phyloP scores from a whole-genome alignment of 192 early-diverging fungal species.

The Coemansia sp. region DNA sequence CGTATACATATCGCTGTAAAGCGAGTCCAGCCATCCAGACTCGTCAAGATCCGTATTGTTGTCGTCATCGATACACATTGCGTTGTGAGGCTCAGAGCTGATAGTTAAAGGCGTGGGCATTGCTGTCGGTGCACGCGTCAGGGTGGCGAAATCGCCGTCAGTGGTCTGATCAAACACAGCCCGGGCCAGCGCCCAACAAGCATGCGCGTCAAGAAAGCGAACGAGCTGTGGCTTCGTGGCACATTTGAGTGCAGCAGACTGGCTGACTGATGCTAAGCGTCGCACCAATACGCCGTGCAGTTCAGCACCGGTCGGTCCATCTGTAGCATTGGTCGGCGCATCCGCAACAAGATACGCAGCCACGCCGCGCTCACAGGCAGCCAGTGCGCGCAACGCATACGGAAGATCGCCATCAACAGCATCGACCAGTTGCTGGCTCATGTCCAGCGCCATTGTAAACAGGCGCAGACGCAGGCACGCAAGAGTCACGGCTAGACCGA shows the following conservation, averaged over 20 bases:
- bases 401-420: not conserved
- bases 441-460: slow-evolving; percentile 32
- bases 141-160: slow-evolving; percentile 47
- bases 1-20: slow-evolving; percentile 57
- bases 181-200: slow-evolving; percentile 45
- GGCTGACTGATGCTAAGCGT: slow-evolving; percentile 19
- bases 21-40: slow-evolving; percentile 32
- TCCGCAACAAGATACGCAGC: slow-evolving; percentile 12
- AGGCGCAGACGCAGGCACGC: slow-evolving; percentile 16
- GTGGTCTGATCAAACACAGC: slow-evolving; percentile 38
- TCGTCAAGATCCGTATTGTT: not conserved
- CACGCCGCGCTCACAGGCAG: slow-evolving; percentile 28
- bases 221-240: slow-evolving; percentile 19
- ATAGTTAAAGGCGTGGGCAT: not conserved
- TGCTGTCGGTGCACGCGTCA: slow-evolving; percentile 15
- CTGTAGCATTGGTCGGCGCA: no score
- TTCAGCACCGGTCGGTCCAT: not conserved
- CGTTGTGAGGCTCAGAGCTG: not conserved
- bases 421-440: slow-evolving; percentile 30
- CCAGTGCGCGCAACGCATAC: slow-evolving; percentile 19
- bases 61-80: not conserved
- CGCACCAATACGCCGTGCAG: slow-evolving; percentile 27
- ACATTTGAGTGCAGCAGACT: slow-evolving; percentile 26
- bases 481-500: slow-evolving; percentile 14
- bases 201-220: slow-evolving; percentile 27